Conservation (phyloP, 345 rosid species). For the Raphanus raphanistrum region DNA sequence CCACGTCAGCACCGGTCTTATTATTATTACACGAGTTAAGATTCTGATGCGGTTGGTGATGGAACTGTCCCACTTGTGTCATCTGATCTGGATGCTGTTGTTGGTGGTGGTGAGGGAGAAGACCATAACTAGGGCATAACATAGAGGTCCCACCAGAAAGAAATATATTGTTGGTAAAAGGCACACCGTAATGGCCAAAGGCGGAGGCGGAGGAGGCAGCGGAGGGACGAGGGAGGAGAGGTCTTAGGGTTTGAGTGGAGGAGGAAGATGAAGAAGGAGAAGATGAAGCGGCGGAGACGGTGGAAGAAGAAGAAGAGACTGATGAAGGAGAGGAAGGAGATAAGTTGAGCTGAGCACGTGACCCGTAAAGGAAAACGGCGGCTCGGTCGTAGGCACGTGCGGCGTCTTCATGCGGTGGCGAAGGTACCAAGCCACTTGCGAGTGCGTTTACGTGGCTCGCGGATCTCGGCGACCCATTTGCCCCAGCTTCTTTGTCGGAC, state of each 20-base stretch:
- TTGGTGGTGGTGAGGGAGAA: constrained; percentile 17
- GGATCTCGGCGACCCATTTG: constrained; percentile 80
- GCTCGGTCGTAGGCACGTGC: constrained; percentile 91
- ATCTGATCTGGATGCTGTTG: constrained; percentile 36
- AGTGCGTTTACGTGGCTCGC: constrained; percentile 74
- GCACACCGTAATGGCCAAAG: constrained; percentile 29
- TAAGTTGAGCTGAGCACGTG: constrained; percentile 74
- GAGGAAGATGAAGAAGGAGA: constrained; percentile 54
- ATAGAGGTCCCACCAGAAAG: constrained; percentile 34
- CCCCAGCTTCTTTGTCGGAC: constrained; percentile 80
- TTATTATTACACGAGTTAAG: constrained; percentile 1
- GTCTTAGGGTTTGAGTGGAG: constrained; percentile 67
- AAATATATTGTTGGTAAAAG: constrained; percentile 34
- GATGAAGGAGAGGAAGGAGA: constrained; percentile 47
- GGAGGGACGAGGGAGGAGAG: constrained; percentile 85
- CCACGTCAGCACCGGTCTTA: constrained; percentile 17
- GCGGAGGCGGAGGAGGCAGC: constrained; percentile 31
- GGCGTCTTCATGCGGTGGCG: constrained; percentile 81
- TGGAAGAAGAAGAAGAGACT: constrained; percentile 46
- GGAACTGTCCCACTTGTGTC: constrained; percentile 33
- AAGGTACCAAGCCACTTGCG: constrained; percentile 90
- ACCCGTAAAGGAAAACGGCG: constrained; percentile 68
- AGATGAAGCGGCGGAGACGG: constrained; percentile 32
- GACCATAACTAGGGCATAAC: constrained; percentile 36
- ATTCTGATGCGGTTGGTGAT: constrained; percentile 40